A percentile compares a stretch with the other conserved stretches of the same genome.
Conservation (phyloP, 2,329 filamentous ascomycete species). For the Aspergillus carbonarius region DNA sequence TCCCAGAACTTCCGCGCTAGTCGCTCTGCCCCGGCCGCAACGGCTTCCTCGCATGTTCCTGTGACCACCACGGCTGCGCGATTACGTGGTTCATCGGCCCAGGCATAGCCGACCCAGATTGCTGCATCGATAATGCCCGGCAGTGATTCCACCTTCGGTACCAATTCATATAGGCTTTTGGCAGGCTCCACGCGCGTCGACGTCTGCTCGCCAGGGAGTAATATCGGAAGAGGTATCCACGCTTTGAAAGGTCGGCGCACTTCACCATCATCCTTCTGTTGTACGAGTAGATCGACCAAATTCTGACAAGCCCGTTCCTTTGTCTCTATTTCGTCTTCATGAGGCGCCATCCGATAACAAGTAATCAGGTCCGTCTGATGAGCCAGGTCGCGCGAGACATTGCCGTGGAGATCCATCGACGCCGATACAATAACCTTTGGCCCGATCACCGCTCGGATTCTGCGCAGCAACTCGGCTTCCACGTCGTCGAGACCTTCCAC, state of each 20-base stretch:
- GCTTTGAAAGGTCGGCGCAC: slow-evolving; percentile 48
- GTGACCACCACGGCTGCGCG: slow-evolving; percentile 53
- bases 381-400: slow-evolving; percentile 51
- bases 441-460: slow-evolving; percentile 49
- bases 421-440: slow-evolving; percentile 51
- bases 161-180: slow-evolving; percentile 50
- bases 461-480: slow-evolving; percentile 50
- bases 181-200: slow-evolving; percentile 56
- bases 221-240: slow-evolving; percentile 53
- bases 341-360: slow-evolving; percentile 55
- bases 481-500: slow-evolving; percentile 52
- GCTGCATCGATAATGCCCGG: slow-evolving; percentile 52
- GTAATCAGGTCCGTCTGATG: slow-evolving; percentile 55
- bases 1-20: slow-evolving; percentile 53
- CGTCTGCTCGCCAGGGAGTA: slow-evolving; percentile 57
- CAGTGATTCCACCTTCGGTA: slow-evolving; percentile 45
- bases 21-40: slow-evolving; percentile 44
- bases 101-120: slow-evolving; percentile 58
- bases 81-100: slow-evolving; percentile 57
- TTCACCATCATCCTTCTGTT: not conserved
- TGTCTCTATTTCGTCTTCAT: slow-evolving; percentile 53
- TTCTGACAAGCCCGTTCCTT: slow-evolving; percentile 54
- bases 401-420: slow-evolving; percentile 58
- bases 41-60: slow-evolving; percentile 48
- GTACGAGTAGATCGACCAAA: slow-evolving; percentile 43